Evolutionary conservation across 2,329 filamentous ascomycete genomes (phyloP).

Genomic region (Fusarium duplospermum): DNA sequence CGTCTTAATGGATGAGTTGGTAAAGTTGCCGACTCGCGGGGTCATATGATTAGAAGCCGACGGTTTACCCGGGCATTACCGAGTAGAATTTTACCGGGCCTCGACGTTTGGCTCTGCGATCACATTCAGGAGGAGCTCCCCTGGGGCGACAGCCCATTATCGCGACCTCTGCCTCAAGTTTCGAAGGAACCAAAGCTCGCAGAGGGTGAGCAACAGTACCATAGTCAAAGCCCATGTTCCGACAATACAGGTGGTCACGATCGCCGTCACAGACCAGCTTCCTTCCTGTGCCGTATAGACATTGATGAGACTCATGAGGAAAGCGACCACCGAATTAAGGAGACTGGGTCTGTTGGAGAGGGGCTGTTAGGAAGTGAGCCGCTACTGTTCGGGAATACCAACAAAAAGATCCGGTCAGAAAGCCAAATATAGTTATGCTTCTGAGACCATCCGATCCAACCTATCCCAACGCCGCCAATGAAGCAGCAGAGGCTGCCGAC

Average conservation of each 20-base stretch:
- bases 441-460: slow-evolving; percentile 4
- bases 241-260: not conserved
- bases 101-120: too few species aligned
- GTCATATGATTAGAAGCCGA: too few species aligned
- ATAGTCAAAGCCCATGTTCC: not conserved
- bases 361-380: not conserved
- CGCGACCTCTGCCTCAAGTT: not conserved
- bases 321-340: not conserved
- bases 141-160: not conserved
- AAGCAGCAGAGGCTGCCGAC: slow-evolving; percentile 9
- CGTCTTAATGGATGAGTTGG: too few species aligned
- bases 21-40: too few species aligned
- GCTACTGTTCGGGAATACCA: not conserved
- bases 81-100: too few species aligned
- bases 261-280: not conserved
- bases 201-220: not conserved
- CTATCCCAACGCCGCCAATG: slow-evolving; percentile 5
- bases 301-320: not conserved
- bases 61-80: too few species aligned
- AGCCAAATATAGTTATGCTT: slow-evolving; percentile 15
- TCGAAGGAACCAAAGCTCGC: not conserved
- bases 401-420: slow-evolving; percentile 6
- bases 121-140: too few species aligned
- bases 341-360: not conserved
- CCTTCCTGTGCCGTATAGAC: slow-evolving; percentile 1